These are phyloP conservation scores for Trichoderma orchidacearum DNA, from an alignment of 495 filamentous ascomycete species.

Conservation along the genomic window DNA sequence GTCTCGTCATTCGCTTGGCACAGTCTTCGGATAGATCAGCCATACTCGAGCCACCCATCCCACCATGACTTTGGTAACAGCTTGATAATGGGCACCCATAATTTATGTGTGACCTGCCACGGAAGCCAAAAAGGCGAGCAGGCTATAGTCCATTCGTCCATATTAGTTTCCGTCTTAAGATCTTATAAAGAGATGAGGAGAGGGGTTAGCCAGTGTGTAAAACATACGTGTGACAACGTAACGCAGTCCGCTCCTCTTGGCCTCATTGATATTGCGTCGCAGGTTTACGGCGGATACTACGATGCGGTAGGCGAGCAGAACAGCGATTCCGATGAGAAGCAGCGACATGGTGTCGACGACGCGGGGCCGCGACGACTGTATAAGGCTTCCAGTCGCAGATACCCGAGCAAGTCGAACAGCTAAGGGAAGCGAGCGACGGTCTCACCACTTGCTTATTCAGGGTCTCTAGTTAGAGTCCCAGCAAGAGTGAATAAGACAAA, in stretches of 20 bases:
- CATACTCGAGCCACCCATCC: conserved; percentile 30
- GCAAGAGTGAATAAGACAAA: background rate
- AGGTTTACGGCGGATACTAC: conserved; percentile 5
- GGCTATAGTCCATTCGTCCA: conserved; percentile 13
- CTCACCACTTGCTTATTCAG: background rate
- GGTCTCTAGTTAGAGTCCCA: background rate
- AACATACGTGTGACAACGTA: conserved; percentile 34
- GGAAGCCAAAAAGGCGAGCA: conserved; percentile 24
- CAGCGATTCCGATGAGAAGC: background rate
- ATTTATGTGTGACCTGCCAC: conserved; percentile 32
- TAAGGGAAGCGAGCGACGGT: background rate
- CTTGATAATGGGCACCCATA: conserved; percentile 36
- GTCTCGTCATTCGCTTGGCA: background rate
- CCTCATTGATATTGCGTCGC: conserved; percentile 23
- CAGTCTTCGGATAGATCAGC: background rate
- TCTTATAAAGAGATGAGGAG: background rate
- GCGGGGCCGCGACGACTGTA: background rate
- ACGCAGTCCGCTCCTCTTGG: conserved; percentile 27
- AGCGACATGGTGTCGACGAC: background rate
- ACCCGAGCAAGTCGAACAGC: no score
- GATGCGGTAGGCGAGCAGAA: background rate
- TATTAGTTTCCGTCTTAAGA: background rate
- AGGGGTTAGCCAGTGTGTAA: background rate
- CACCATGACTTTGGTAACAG: conserved; percentile 31
- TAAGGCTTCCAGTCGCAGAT: no score